Evolutionary conservation across 305 asterid genomes (phyloP), one percentile per base, ranked within the genome.

Genomic region (Caryopteris hybrid): DNA sequence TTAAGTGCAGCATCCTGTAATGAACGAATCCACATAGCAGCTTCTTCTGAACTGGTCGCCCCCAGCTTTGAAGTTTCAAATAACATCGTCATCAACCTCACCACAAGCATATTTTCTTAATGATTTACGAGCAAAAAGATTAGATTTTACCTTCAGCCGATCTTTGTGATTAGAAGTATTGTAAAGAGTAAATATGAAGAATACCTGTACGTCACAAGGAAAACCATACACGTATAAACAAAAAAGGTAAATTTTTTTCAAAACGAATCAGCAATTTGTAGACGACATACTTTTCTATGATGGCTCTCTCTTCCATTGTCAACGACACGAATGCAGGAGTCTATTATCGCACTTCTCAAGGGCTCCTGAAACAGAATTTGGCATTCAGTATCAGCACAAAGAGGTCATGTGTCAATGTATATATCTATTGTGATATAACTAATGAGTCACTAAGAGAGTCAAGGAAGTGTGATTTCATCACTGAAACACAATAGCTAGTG

Each of bases 231-330:
- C 46, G 64, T 74, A 63, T 62, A 33, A 16, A 8, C 16, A 34
- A 3, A 64, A 11, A 16, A 27, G 34, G 64, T 38, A 21, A 8
- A 17, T 31, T 36, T n/a, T 25, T 4, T 18, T 31, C 12, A 31
- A 8, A 31, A 1, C 4, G 36, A 31, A 31, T 31, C 36, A 31
- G 4, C 12, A 2, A 8, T 10, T 23, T 6, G 11, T 4, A 8
- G 33, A 13, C 2, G 17, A 57, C 77, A 11, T 79, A 90, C 97
- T 75, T 79, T 86, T 77, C 90, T 73, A 27, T 75, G 83, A 64
- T 77, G 79, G 74, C 79, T 83, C 76, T 85, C 96, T 76, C 94
- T 82, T 80, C 97, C 97, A 68, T 88, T 77, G 74, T 90, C 95
- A 14, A 76, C 80, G 8, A 88, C 94, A 53, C 91, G 89, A 45